Evolutionary conservation across 495 filamentous ascomycete genomes (phyloP).

Genomic region (Penicillium canescens): DNA sequence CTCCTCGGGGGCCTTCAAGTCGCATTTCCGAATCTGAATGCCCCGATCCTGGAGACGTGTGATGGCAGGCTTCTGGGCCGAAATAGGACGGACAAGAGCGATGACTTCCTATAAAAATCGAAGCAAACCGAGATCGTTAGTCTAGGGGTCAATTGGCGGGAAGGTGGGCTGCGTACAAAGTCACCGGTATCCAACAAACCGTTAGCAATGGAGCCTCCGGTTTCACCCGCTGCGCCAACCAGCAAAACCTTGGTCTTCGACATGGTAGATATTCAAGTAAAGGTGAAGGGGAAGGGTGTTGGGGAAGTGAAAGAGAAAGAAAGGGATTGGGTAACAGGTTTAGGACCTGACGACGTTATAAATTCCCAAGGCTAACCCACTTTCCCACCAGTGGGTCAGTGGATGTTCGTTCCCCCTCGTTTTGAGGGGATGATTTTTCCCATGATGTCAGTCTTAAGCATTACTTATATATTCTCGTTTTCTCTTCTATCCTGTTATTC

Average conservation of each 20-base stretch:
- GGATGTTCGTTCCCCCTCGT: slow-evolving; percentile 39
- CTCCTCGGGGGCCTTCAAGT: slow-evolving; percentile 46
- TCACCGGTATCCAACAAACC: slow-evolving; percentile 40
- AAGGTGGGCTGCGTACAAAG: slow-evolving; percentile 33
- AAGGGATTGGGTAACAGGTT: slow-evolving; percentile 16
- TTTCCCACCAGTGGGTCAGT: slow-evolving; percentile 42
- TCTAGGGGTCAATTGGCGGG: background rate
- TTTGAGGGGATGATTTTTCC: slow-evolving; percentile 15
- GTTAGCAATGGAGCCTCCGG: slow-evolving; percentile 50
- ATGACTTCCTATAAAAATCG: slow-evolving; percentile 42
- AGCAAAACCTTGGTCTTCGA: slow-evolving; percentile 46
- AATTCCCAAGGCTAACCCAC: slow-evolving; percentile 32
- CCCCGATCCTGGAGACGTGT: slow-evolving; percentile 43
- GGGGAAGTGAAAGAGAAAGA: slow-evolving; percentile 14
- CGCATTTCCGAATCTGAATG: slow-evolving; percentile 46
- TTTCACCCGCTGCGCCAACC: slow-evolving; percentile 50
- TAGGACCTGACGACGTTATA: slow-evolving; percentile 36
- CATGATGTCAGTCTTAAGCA: too few species aligned
- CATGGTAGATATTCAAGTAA: slow-evolving; percentile 28
- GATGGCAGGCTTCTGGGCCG: slow-evolving; percentile 48
- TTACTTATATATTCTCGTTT: background rate
- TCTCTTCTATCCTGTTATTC: background rate
- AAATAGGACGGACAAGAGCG: slow-evolving; percentile 49
- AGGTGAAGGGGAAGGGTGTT: slow-evolving; percentile 6
- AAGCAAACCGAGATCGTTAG: slow-evolving; percentile 6